Base-by-base conservation (phyloP, 352 stramenopile genomes). In the Globisporangium acanthophoron region DNA sequence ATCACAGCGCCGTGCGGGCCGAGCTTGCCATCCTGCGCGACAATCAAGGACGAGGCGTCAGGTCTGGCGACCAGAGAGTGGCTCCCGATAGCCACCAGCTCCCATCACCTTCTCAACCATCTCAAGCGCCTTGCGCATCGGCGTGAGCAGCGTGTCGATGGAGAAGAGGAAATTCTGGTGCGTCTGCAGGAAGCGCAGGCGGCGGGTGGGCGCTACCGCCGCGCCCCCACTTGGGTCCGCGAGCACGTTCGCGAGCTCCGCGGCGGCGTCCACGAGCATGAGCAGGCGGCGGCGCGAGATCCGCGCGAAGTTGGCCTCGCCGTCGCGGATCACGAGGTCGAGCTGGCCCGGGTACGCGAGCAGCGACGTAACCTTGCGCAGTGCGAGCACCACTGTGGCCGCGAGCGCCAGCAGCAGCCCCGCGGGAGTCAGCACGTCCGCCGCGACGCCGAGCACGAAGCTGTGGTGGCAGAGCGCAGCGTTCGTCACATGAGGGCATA, bases 311-410 rank as follows among this genome's bases (percentile, higher is more conserved):
- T 75, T 92, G 60, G 70, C 70, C 61, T 95, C 85, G 0, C 83
- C 83, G 54, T 95, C 85, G 51, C 85, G 76, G 45, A 88, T 85
- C 37, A 95, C 83, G 35, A 95, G 66, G 27, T 70, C 64, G 27
- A 95, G 61, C 40, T 95, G 85, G 1, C 85, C 85, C 0, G 85
- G 85, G 51, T 80, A 95, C 39, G 75, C 74, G 57, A 92, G 70
- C 37, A 87, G 64, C 21, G 75, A 79, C 27, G 78, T 70, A 16
- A 92, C 59, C 3, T 73, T 69, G 47, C 79, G 80, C 18, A 88
- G 56, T 2, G n/a, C 64, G 5, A 67, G 54, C 31, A 83, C 52
- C 2, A 78, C 27, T 3, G 56, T 46, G 1, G 76, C 45, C 7
- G 70, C n/a, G 7, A 94, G 62, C 24, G 72, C n/a, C 11, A 88